These are phyloP conservation scores for Sugiyamaella boreocaroliniensis DNA, from an alignment of 805 yeast genomes.

Conservation along the genomic window DNA sequence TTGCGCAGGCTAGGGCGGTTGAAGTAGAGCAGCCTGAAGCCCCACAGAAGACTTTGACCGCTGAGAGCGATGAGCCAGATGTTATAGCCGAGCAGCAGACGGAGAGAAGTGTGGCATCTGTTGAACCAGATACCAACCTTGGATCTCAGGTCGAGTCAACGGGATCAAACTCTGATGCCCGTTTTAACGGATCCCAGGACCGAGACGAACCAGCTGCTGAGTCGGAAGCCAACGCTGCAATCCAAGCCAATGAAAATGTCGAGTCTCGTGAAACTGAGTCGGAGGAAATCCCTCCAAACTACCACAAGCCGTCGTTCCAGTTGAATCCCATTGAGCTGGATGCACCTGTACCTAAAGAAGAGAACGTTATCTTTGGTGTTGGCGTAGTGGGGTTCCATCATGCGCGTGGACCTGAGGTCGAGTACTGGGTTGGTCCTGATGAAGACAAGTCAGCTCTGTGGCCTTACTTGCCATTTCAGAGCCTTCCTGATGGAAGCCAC, in stretches of 20 bases:
- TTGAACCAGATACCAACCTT: too few species aligned
- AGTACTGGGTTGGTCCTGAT: slow-evolving; percentile 67
- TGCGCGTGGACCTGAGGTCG: slow-evolving; percentile 87
- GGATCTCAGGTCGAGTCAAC: too few species aligned
- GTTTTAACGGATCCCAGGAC: too few species aligned
- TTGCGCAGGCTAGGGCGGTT: too few species aligned
- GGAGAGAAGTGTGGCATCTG: too few species aligned
- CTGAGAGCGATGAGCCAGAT: too few species aligned
- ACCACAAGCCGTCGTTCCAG: slow-evolving; percentile 1
- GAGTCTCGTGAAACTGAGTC: neutral
- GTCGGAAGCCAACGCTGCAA: neutral
- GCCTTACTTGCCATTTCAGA: slow-evolving; percentile 89
- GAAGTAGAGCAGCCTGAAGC: too few species aligned
- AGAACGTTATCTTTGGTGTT: slow-evolving; percentile 60
- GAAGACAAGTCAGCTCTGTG: slow-evolving; percentile 47
- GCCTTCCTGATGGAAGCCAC: slow-evolving; percentile 94
- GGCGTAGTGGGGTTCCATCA: slow-evolving; percentile 93
- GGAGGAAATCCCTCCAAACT: neutral
- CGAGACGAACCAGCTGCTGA: too few species aligned
- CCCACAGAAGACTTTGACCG: too few species aligned
- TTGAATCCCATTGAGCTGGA: slow-evolving; percentile 11
- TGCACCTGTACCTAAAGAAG: slow-evolving; percentile 4
- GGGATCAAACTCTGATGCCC: too few species aligned
- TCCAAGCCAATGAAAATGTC: neutral
- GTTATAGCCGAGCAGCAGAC: too few species aligned